Base-by-base conservation (phyloP, 352 stramenopile species). In the Globisporangium takayamanum region DNA sequence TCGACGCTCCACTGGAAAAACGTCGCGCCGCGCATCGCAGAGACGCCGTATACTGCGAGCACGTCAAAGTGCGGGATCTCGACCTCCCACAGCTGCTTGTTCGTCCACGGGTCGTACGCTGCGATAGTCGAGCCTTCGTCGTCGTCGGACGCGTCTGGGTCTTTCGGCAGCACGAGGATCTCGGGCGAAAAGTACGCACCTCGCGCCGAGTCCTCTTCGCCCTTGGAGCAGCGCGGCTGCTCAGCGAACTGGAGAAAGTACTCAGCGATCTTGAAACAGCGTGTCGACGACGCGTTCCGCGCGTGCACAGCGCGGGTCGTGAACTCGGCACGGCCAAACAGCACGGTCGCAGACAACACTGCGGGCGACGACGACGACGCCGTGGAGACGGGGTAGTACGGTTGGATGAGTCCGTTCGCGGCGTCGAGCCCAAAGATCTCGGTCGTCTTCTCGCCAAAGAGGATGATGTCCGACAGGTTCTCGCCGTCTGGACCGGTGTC, bases 181-280 rank as follows among this genome's bases (percentile, higher is more conserved):
- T 82, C 69, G 6, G 77, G 78, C 28, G 66, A 63, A 50, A 72
- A 62, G 3, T 67, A 50, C 37, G 37, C 22, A 3, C 12, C n/a
- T 8, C 57, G 10, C 7, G 50, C 33, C 42, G 45, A 67, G 15
- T 66, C 66, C 4, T 59, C 55, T 45, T 69, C 56, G 16, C 72
- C 56, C 18, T 68, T 57, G 14, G 69, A 54, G 53, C 84, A 94
- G 46, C 71, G 69, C 16, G 80, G 67, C 10, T 79, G 67, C 25
- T 76, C 65, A 0, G 76, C 70, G 54, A 94, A 87, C 62, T 94
- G 78, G 26, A 94, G 44, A 57, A 94, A 94, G 57, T 86, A 94
- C 66, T 94, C 84, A 1, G 81, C 85, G 49, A 94, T 88, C 55
- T 76, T 87, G 55, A 94, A 88, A 55, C 84, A 94, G 18, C 78